Evolutionary conservation across 2,329 filamentous ascomycete genomes (phyloP), one percentile per base, ranked within the genome.

Genomic region (Penicillium paneum): DNA sequence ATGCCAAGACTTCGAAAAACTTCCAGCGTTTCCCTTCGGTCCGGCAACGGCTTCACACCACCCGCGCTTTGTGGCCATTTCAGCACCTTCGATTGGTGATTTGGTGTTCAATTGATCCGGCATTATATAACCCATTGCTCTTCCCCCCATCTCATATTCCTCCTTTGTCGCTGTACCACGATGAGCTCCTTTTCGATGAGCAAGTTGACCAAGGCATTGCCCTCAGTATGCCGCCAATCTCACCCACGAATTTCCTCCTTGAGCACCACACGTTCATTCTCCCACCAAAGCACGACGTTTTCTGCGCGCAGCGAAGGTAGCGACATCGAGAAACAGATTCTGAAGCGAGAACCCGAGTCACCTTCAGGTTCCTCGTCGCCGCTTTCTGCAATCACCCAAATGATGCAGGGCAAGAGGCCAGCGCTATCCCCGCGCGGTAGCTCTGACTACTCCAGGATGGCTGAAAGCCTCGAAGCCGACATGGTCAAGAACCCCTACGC

Each of bases 1-100:
- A 63, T 66, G 70, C 70, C 70, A 72, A 72, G 70, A 68, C 63
- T 67, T 64, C 65, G 61, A 71, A 71, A 72, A 69, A 63, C 63
- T 63, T 64, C 66, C 65, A 65, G 56, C 66, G 63, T 66, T 65
- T 63, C 60, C 66, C 63, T 64, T 62, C 60, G 62, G 63, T 64
- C 63, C 61, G 61, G 60, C 58, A 50, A 60, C 58, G 59, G 62
- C 57, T 62, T 24, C 45, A 39, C 39, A 44, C 46, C 54, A 49
- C 31, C 49, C 38, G 46, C 19, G 15, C 47, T 15, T 34, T 49
- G 47, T 53, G 34, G 43, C 43, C 44, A 51, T 41, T 24, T 46
- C 35, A 31, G 32, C 31, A 42, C 19, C 34, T 35, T 15, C 28
- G 34, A 49, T 46, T 44, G 34, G 39, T 32, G 34, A 12, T 11